A percentile compares a stretch with the other conserved stretches of the same genome.
phyloP scores from a whole-genome alignment of 345 rosid genomes.

The Ricinus communis region DNA sequence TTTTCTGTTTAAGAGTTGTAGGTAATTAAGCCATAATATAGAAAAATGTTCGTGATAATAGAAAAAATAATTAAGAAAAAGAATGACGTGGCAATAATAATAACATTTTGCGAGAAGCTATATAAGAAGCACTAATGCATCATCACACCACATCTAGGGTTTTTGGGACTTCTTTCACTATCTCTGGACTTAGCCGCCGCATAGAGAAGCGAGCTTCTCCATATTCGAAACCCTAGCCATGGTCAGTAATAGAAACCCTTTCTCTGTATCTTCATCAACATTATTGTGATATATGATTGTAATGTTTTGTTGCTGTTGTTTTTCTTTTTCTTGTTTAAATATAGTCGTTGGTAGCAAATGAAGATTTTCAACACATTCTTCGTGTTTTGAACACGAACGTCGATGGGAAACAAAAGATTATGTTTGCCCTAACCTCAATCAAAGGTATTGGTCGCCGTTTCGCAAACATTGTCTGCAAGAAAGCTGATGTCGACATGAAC shows the following conservation, averaged over 20 bases:
- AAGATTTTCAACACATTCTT: constrained; percentile 39
- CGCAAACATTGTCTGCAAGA: constrained; percentile 41
- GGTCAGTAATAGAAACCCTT: constrained; percentile 5
- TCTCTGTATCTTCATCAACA: not conserved
- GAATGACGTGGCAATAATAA: not conserved
- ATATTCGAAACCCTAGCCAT: constrained; percentile 21
- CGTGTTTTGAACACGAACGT: constrained; percentile 38
- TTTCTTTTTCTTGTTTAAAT: not conserved
- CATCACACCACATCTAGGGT: constrained; percentile 13
- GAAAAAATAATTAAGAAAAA: too few species aligned
- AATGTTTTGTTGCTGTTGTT: too few species aligned
- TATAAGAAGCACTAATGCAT: not conserved
- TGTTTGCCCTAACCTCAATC: constrained; percentile 40
- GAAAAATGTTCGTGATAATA: too few species aligned
- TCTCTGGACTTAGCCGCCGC: constrained; percentile 11
- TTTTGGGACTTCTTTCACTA: not conserved
- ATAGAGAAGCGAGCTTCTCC: not conserved
- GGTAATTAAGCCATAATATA: too few species aligned
- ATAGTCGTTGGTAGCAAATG: constrained; percentile 31
- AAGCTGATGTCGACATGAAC: constrained; percentile 38
- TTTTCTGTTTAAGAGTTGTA: too few species aligned
- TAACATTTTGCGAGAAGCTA: not conserved
- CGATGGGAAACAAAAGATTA: constrained; percentile 37
- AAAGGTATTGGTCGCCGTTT: constrained; percentile 40
- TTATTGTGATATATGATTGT: not conserved